Conservation (phyloP, 2,329 filamentous ascomycete species). For the Septoria petroselini region DNA sequence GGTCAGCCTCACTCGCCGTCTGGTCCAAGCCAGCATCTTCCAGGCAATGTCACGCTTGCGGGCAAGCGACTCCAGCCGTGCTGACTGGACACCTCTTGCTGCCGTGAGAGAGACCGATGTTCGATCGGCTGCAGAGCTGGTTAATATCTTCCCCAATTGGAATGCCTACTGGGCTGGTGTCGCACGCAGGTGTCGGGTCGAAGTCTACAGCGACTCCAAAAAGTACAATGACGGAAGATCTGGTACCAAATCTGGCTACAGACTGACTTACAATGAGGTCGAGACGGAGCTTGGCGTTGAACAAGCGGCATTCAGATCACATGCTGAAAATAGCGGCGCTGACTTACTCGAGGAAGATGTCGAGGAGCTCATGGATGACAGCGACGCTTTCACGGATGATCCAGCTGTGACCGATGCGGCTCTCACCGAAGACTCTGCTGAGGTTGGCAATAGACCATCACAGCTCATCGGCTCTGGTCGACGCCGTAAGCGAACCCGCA, state of each 20-base stretch:
- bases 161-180: conserved; percentile 52
- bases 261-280: conserved; percentile 42
- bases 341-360: conserved; percentile 17
- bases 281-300: conserved; percentile 40
- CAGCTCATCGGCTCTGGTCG: not conserved
- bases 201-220: conserved; percentile 43
- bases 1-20: conserved; percentile 64
- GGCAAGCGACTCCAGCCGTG: conserved; percentile 40
- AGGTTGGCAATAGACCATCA: not conserved
- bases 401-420: not conserved
- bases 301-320: conserved; percentile 38
- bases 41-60: conserved; percentile 67
- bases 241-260: conserved; percentile 28
- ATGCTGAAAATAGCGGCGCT: conserved; percentile 46
- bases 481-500: not conserved
- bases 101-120: conserved; percentile 48
- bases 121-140: conserved; percentile 52
- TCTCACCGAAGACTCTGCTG: not conserved
- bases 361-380: conserved; percentile 17
- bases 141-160: conserved; percentile 50
- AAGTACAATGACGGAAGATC: conserved; percentile 32
- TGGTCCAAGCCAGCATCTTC: conserved; percentile 68
- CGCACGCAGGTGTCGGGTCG: conserved; percentile 52
- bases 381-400: conserved; percentile 21
- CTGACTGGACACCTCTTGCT: conserved; percentile 26